A percentile compares a stretch with the other conserved stretches of the same genome.
These are phyloP conservation scores for Ceratocystis destructans DNA, from an alignment of 2,329 filamentous ascomycete species.

Conservation along the genomic window DNA sequence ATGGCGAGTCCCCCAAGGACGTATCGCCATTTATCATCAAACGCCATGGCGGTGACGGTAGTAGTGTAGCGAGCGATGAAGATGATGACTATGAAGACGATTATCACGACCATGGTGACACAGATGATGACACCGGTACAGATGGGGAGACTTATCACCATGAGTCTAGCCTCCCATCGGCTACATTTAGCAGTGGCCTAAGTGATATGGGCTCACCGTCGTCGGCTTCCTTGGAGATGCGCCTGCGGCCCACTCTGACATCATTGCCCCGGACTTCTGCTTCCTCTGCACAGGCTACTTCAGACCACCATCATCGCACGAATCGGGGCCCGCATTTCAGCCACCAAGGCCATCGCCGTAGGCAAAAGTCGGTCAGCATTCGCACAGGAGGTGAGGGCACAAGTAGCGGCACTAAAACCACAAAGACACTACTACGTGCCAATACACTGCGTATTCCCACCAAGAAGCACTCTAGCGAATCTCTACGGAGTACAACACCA, in stretches of 20 bases:
- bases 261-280: constrained; percentile 23
- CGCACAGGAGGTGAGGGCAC: constrained; percentile 32
- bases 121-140: constrained; percentile 11
- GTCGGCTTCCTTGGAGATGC: constrained; percentile 46
- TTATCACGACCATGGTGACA: constrained; percentile 28
- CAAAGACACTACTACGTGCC: constrained; percentile 28
- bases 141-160: constrained; percentile 19
- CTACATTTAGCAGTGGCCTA: not conserved
- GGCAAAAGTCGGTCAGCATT: constrained; percentile 36
- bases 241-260: constrained; percentile 68
- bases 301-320: constrained; percentile 4
- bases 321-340: not conserved
- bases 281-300: constrained; percentile 9
- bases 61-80: constrained; percentile 23
- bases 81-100: constrained; percentile 36
- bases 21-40: constrained; percentile 47
- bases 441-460: constrained; percentile 34
- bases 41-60: constrained; percentile 25
- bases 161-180: constrained; percentile 22
- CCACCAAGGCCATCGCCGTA: constrained; percentile 14
- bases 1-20: constrained; percentile 37
- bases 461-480: constrained; percentile 42
- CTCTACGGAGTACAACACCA: constrained; percentile 32
- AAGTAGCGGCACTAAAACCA: constrained; percentile 20
- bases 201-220: constrained; percentile 27